These are phyloP conservation scores for Aphanomyces invadans DNA, from an alignment of 352 stramenopile species.

Conservation along the genomic window DNA sequence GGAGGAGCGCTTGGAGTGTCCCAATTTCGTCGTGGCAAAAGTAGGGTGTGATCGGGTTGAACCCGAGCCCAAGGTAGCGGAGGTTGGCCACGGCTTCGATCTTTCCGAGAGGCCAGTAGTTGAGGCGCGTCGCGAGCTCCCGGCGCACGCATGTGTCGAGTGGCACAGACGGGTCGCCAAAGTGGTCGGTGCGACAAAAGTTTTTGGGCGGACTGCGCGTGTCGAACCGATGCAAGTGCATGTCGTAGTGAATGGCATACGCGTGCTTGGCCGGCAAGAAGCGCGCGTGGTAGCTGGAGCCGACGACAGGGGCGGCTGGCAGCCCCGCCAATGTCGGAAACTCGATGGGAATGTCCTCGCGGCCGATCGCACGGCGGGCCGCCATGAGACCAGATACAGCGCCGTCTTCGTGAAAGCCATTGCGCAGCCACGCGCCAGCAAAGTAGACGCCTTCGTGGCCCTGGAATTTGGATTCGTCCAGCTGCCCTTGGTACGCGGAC, in stretches of 20 bases:
- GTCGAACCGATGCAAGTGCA: constrained; percentile 17
- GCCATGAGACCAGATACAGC: constrained; percentile 29
- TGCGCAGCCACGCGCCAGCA: constrained; percentile 77
- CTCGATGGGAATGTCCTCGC: constrained; percentile 17
- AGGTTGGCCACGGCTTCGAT: constrained; percentile 16
- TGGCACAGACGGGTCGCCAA: constrained; percentile 8
- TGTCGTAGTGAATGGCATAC: constrained; percentile 20
- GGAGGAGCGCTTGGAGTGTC: constrained; percentile 3
- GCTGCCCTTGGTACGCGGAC: constrained; percentile 43
- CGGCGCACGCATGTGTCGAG: constrained; percentile 17
- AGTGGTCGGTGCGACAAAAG: constrained; percentile 10
- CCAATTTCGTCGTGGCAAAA: constrained; percentile 11
- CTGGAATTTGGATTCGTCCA: constrained; percentile 43
- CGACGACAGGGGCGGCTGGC: background rate
- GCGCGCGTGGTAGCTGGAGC: constrained; percentile 4
- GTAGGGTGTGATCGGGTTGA: constrained; percentile 19
- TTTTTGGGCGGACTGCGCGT: background rate
- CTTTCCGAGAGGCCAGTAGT: constrained; percentile 19
- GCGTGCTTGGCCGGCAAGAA: background rate
- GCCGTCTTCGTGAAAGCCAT: constrained; percentile 89
- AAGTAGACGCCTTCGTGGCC: constrained; percentile 81
- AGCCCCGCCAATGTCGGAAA: constrained; percentile 13
- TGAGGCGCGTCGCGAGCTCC: background rate
- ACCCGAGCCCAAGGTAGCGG: constrained; percentile 1
- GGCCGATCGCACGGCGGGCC: background rate